These are phyloP conservation scores for Raddia distichophylla DNA, from an alignment of 176 grass and related monocot species.

Conservation along the genomic window DNA sequence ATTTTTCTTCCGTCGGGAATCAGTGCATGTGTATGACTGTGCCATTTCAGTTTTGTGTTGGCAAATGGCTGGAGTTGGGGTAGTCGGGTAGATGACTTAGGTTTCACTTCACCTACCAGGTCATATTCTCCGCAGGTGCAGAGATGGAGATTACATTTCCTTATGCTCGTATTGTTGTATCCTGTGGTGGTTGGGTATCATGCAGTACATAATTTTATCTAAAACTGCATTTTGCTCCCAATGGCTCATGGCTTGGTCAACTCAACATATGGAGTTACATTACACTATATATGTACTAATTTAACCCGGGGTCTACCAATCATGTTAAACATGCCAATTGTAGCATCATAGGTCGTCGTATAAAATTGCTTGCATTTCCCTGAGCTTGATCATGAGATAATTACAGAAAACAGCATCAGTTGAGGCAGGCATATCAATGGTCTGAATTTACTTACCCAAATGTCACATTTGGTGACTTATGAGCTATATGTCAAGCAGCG, in stretches of 20 bases:
- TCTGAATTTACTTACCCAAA: background rate
- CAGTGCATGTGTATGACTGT: background rate
- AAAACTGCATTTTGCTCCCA: background rate
- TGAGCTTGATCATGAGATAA: background rate
- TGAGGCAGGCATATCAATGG: background rate
- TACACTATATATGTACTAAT: background rate
- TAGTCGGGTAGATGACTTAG: background rate
- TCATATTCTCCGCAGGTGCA: background rate
- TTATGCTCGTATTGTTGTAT: background rate
- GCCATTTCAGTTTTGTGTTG: background rate
- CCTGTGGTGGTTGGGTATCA: background rate
- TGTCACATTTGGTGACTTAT: background rate
- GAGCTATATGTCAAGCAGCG: background rate
- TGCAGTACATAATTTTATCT: background rate
- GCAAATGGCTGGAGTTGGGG: background rate
- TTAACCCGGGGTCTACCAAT: background rate
- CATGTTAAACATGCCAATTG: background rate
- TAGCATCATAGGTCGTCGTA: background rate
- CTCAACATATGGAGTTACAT: background rate
- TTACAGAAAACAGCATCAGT: background rate
- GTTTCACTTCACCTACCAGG: background rate
- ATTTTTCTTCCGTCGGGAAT: background rate
- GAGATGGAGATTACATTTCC: background rate
- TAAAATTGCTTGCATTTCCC: background rate
- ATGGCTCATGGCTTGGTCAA: background rate